Conservation (phyloP, 352 stramenopile genomes). For the Hyaloperonospora arabidopsidis region DNA sequence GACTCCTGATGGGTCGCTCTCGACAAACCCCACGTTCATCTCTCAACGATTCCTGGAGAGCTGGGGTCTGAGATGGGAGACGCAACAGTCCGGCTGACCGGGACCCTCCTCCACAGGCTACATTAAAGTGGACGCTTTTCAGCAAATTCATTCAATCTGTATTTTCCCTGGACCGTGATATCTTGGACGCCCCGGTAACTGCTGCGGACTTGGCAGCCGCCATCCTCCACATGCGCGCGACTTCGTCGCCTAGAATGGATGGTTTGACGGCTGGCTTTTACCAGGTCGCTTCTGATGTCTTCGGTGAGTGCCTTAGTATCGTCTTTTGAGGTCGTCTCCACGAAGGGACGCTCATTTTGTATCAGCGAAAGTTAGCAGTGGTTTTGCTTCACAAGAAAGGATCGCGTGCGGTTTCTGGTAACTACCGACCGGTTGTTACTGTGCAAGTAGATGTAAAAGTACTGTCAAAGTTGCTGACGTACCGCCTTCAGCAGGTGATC, state of each 20-base stretch:
- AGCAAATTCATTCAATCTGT: neutral
- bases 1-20: neutral
- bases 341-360: neutral
- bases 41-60: neutral
- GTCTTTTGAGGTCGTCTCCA: neutral
- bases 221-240: neutral
- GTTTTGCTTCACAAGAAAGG: too few relatives aligned
- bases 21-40: neutral
- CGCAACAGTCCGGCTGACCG: neutral
- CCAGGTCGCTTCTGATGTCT: neutral
- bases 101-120: neutral
- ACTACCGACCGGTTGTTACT: constrained; percentile 4
- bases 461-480: neutral
- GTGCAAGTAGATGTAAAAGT: constrained; percentile 5
- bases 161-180: neutral
- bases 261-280: neutral
- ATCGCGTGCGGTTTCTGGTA: neutral
- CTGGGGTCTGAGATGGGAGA: neutral
- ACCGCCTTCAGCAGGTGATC: neutral
- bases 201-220: neutral
- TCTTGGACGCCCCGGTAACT: neutral
- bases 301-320: neutral
- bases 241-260: neutral
- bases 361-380: neutral
- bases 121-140: neutral